phyloP scores from a whole-genome alignment of 2,329 filamentous ascomycete genomes.

The Pseudogymnoascus sp. region DNA sequence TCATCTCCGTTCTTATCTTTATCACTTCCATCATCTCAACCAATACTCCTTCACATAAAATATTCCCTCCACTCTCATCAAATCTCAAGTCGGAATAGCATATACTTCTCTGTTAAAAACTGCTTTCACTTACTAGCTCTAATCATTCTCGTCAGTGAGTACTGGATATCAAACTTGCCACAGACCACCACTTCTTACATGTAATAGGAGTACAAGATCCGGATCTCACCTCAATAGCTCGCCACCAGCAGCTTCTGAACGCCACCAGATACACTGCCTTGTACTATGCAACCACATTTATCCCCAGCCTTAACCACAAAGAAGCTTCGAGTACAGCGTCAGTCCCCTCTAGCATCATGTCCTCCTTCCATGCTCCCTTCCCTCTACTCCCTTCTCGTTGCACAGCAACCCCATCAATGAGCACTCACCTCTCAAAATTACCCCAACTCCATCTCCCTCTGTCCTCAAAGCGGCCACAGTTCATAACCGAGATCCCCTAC shows the following conservation, averaged over 20 bases:
- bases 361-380: neutral
- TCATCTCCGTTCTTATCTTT: neutral
- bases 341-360: neutral
- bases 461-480: neutral
- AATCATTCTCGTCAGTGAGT: neutral
- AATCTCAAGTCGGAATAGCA: neutral
- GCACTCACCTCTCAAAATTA: neutral
- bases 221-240: neutral
- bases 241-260: neutral
- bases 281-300: neutral
- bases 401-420: neutral
- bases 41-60: neutral
- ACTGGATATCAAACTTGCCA: neutral
- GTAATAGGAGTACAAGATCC: constrained; percentile 3
- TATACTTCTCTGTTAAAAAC: neutral
- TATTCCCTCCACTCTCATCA: neutral
- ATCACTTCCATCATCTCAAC: neutral
- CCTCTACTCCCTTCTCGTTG: neutral
- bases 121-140: neutral
- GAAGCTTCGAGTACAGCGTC: constrained; percentile 1
- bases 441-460: neutral
- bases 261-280: neutral
- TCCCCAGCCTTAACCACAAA: neutral
- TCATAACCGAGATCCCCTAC: neutral
- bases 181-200: neutral